Evolutionary conservation across 257 asterid genomes (phyloP).

Genomic region (Salvia miltiorrhiza): DNA sequence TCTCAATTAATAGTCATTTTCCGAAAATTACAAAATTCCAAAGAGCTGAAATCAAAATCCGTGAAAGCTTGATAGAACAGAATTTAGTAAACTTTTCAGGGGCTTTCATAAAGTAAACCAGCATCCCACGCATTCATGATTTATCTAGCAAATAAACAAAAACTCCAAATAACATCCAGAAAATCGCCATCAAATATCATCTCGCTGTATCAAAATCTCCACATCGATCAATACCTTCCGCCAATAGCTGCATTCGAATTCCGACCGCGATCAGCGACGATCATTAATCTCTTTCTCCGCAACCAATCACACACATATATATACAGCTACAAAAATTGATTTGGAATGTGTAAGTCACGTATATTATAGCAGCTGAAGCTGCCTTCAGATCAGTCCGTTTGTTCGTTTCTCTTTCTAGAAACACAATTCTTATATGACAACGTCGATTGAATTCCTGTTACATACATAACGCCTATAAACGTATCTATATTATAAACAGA

Average conservation of each 20-base stretch:
- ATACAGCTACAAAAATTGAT: background rate
- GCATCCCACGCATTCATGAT: conserved; percentile 20
- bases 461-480: background rate
- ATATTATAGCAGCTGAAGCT: conserved; percentile 18
- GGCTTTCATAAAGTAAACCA: conserved; percentile 16
- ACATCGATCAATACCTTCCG: conserved; percentile 23
- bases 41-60: conserved; percentile 16
- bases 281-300: conserved; percentile 17
- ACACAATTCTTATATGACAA: conserved; percentile 57
- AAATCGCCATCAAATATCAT: conserved; percentile 2
- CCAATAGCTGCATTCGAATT: conserved; percentile 27
- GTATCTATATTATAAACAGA: background rate
- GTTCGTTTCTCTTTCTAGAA: conserved; percentile 32
- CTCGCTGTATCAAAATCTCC: conserved; percentile 2
- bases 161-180: conserved; percentile 7
- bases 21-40: conserved; percentile 25
- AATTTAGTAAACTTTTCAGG: conserved; percentile 25
- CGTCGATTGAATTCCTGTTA: conserved; percentile 37
- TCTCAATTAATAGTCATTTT: conserved; percentile 22
- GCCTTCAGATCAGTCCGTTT: conserved; percentile 42
- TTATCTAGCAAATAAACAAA: conserved; percentile 16
- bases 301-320: background rate
- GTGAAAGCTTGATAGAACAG: conserved; percentile 14
- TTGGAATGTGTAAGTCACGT: conserved; percentile 5
- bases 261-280: conserved; percentile 31